Conservation (phyloP, 306 rosid genomes). For the Fragaria vesca region DNA sequence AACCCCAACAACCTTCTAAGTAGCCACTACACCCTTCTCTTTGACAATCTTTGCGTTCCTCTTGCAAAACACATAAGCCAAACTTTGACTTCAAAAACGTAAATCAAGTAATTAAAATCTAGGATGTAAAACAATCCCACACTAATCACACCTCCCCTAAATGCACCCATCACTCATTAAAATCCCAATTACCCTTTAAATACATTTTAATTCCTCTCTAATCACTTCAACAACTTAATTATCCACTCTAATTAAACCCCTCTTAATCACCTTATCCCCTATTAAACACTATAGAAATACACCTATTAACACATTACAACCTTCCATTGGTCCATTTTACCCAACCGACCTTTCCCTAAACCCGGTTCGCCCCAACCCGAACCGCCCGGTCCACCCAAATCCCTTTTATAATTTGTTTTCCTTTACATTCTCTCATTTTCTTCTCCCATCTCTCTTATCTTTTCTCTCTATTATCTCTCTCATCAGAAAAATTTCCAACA, state of each 20-base stretch:
- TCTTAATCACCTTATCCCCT: background rate
- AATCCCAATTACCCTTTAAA: background rate
- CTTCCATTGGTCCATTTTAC: constrained; percentile 6
- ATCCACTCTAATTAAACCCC: background rate
- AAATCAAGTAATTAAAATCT: background rate
- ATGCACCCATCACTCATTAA: background rate
- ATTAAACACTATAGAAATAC: too few relatives aligned
- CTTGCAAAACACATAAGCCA: background rate
- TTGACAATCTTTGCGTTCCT: background rate
- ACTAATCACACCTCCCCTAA: background rate
- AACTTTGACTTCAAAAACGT: background rate
- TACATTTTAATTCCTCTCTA: background rate
- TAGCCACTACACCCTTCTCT: background rate
- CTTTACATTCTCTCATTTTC: constrained; percentile 11
- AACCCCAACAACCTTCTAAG: too few relatives aligned
- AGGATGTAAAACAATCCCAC: background rate
- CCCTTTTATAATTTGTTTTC: constrained; percentile 34
- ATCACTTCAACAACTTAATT: background rate
- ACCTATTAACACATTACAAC: background rate
- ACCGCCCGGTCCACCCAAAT: constrained; percentile 8
- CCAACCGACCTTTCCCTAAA: background rate
- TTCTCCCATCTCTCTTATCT: constrained; percentile 35
- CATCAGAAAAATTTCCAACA: constrained; percentile 18
- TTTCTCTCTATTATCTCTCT: constrained; percentile 33
- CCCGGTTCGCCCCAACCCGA: too few relatives aligned